These are phyloP conservation scores for Arxiozyma slooffiae DNA, from an alignment of 1,139 yeast genomes.

Conservation along the genomic window DNA sequence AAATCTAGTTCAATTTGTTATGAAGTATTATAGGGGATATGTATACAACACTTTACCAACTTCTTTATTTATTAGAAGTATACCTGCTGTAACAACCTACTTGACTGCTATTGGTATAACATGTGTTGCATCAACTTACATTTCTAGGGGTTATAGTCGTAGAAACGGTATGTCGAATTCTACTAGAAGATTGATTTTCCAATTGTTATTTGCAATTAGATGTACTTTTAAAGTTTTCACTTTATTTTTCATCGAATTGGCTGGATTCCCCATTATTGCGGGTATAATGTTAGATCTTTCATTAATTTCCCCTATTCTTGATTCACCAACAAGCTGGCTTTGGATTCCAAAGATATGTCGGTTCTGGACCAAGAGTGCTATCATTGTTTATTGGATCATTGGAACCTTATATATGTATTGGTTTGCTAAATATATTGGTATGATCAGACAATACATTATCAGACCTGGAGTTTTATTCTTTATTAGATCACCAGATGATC, in stretches of 20 bases:
- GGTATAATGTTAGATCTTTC: slow-evolving; percentile 72
- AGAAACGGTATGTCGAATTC: slow-evolving; percentile 33
- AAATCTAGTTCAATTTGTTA: slow-evolving; percentile 5
- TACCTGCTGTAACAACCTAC: slow-evolving; percentile 41
- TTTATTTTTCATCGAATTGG: slow-evolving; percentile 68
- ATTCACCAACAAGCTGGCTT: slow-evolving; percentile 25
- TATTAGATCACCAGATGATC: slow-evolving; percentile 90
- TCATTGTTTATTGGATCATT: slow-evolving; percentile 49
- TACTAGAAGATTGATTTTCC: slow-evolving; percentile 38
- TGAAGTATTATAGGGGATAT: slow-evolving; percentile 14
- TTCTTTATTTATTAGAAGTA: slow-evolving; percentile 25
- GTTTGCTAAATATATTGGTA: slow-evolving; percentile 78
- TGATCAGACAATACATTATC: slow-evolving; percentile 62
- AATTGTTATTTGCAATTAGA: slow-evolving; percentile 44
- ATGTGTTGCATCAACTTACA: slow-evolving; percentile 37
- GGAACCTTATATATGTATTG: slow-evolving; percentile 85
- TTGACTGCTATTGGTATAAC: slow-evolving; percentile 38
- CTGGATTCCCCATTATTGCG: slow-evolving; percentile 77
- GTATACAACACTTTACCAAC: slow-evolving; percentile 14
- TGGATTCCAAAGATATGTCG: slow-evolving; percentile 16
- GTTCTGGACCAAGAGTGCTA: slow-evolving; percentile 20
- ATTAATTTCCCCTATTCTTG: slow-evolving; percentile 42
- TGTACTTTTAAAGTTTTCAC: slow-evolving; percentile 64
- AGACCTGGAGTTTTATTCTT: slow-evolving; percentile 87
- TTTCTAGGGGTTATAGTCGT: slow-evolving; percentile 40